Percentiles rank a stretch among this genome's conserved stretches.
Evolutionary conservation across 495 filamentous ascomycete species (phyloP).

Genomic region (Lindgomyces ingoldianus): DNA sequence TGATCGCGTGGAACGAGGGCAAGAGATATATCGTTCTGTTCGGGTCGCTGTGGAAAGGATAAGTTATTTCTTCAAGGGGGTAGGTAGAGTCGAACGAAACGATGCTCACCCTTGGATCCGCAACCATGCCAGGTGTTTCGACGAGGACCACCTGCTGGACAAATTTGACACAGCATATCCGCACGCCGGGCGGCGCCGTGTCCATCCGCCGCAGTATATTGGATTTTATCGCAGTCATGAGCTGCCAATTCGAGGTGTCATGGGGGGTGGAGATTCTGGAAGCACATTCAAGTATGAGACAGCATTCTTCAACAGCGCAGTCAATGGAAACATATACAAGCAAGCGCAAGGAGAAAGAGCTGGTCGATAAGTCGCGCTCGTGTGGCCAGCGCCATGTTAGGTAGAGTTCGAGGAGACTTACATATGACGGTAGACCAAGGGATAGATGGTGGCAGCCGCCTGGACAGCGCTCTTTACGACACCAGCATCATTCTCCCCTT

Average conservation of each 20-base stretch:
- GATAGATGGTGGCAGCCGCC: constrained; percentile 85
- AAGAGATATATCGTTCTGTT: constrained; percentile 84
- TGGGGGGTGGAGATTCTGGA: constrained; percentile 77
- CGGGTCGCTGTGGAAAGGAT: constrained; percentile 60
- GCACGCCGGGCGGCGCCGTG: constrained; percentile 69
- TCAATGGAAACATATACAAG: neutral
- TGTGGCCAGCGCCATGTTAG: neutral
- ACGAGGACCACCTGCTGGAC: constrained; percentile 88
- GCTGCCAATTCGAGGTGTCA: constrained; percentile 79
- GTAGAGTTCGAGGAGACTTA: constrained; percentile 44
- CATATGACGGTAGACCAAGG: constrained; percentile 87
- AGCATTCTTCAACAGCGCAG: constrained; percentile 10
- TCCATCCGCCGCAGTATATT: constrained; percentile 90
- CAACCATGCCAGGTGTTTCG: constrained; percentile 79
- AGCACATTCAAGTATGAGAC: constrained; percentile 28
- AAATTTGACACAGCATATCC: constrained; percentile 95
- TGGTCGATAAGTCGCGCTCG: neutral
- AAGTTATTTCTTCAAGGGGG: constrained; percentile 3
- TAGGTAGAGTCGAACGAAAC: neutral
- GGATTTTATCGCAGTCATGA: constrained; percentile 84
- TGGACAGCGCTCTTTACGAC: constrained; percentile 83
- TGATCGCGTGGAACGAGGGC: constrained; percentile 82
- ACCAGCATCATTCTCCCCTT: constrained; percentile 64
- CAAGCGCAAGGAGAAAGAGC: neutral
- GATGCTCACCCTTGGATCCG: constrained; percentile 72